Evolutionary conservation across 1,284 basidiomycete genomes (phyloP).

Genomic region (Rhodotorula sp.): DNA sequence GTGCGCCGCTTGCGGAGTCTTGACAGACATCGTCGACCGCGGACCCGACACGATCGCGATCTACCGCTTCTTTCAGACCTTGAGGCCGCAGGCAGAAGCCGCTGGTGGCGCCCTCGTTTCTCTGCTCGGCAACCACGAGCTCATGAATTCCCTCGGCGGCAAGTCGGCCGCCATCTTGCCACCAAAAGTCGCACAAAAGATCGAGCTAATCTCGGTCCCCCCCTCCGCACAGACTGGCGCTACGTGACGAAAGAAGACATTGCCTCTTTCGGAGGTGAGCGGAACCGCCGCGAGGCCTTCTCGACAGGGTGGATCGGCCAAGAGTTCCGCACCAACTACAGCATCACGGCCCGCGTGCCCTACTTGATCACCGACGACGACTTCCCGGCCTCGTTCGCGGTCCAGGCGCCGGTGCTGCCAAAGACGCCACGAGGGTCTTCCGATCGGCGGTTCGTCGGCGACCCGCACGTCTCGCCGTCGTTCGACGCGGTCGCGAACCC

Average conservation of each 20-base stretch:
- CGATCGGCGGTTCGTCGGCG: slow-evolving; percentile 53
- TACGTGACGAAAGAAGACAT: slow-evolving; percentile 52
- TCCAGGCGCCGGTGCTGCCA: slow-evolving; percentile 57
- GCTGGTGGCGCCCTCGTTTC: slow-evolving; percentile 71
- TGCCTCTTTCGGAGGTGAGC: slow-evolving; percentile 40
- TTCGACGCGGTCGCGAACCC: slow-evolving; percentile 43
- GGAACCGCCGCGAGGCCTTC: slow-evolving; percentile 63
- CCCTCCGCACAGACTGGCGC: slow-evolving; percentile 45
- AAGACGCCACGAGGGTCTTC: slow-evolving; percentile 56
- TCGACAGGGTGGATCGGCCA: slow-evolving; percentile 70
- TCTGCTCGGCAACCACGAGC: slow-evolving; percentile 84
- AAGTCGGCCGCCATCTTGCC: background rate
- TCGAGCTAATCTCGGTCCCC: no score
- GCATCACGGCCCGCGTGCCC: slow-evolving; percentile 72
- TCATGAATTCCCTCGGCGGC: slow-evolving; percentile 46
- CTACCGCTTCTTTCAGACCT: slow-evolving; percentile 73
- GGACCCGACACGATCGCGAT: slow-evolving; percentile 82
- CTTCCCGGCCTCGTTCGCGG: slow-evolving; percentile 7
- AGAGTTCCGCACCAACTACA: slow-evolving; percentile 83
- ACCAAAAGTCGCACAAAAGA: no score
- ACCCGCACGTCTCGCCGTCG: slow-evolving; percentile 50
- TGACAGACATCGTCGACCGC: slow-evolving; percentile 74
- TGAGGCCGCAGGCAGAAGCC: slow-evolving; percentile 69
- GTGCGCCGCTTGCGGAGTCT: background rate
- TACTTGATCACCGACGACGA: slow-evolving; percentile 3